Percentiles rank a stretch among this genome's conserved stretches.
phyloP scores from a whole-genome alignment of 163 green algal species.

The Scenedesmus sp. region DNA sequence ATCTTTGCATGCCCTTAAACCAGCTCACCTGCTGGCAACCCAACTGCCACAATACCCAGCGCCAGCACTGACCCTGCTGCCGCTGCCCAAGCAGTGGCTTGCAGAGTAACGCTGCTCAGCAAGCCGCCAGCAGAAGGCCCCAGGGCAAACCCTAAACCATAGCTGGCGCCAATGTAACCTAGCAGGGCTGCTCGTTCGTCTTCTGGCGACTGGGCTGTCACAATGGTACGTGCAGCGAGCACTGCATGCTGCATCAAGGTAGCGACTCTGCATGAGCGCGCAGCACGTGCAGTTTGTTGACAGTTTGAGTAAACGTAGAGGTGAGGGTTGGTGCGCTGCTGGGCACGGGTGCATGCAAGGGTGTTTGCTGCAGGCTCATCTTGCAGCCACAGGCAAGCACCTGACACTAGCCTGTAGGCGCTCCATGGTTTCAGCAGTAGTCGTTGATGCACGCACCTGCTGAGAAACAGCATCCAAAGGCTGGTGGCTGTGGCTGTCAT shows the following conservation, averaged over 20 bases:
- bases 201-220: constrained; percentile 32
- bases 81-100: constrained; percentile 34
- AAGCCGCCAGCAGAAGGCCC: constrained; percentile 31
- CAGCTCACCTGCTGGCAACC: constrained; percentile 15
- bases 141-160: constrained; percentile 48
- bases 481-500: constrained; percentile 57
- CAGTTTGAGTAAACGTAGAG: neutral
- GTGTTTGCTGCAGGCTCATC: too few relatives aligned
- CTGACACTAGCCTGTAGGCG: neutral
- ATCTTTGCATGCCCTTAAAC: neutral
- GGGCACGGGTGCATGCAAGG: too few relatives aligned
- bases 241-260: constrained; percentile 62
- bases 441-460: constrained; percentile 20
- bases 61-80: constrained; percentile 29
- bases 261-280: neutral
- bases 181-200: constrained; percentile 20
- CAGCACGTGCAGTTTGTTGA: neutral
- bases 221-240: constrained; percentile 58
- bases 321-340: too few relatives aligned
- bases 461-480: constrained; percentile 59
- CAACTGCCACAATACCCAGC: neutral
- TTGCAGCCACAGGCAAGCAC: neutral
- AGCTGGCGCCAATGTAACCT: constrained; percentile 40
- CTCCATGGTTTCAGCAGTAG: neutral
- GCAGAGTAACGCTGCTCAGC: constrained; percentile 41